Evolutionary conservation across 768 basidiomycete genomes (phyloP).

Genomic region (Lyophyllum atratum): DNA sequence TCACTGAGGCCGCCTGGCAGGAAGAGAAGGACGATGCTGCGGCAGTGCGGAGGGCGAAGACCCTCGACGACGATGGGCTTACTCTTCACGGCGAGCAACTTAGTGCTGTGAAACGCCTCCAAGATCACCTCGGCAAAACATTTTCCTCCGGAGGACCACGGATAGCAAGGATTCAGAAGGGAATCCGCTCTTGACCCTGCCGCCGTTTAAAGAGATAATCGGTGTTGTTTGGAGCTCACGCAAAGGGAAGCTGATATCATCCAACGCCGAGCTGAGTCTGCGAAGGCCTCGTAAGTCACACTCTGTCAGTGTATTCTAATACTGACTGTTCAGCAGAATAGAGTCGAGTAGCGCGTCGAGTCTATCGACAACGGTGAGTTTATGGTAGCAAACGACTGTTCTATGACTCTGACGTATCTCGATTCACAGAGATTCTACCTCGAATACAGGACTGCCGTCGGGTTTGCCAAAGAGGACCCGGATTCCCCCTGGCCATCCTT

Average conservation of each 20-base stretch:
- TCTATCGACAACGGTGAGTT: not conserved
- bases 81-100: not conserved
- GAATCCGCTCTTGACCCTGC: conserved; percentile 3
- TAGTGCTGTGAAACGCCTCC: conserved; percentile 5
- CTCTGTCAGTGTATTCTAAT: not conserved
- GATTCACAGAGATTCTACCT: conserved; percentile 10
- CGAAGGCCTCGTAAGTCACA: conserved; percentile 3
- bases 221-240: conserved; percentile 5
- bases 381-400: not conserved
- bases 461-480: conserved; percentile 7
- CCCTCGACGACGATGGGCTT: conserved; percentile 15
- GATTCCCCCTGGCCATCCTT: conserved; percentile 1
- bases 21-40: conserved; percentile 25
- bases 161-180: conserved; percentile 1
- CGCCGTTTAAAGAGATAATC: not conserved
- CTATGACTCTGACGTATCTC: not conserved
- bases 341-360: not conserved
- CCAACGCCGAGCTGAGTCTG: not conserved
- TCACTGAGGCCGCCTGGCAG: conserved; percentile 9
- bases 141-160: conserved; percentile 9
- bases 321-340: not conserved
- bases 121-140: not conserved
- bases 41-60: conserved; percentile 7
- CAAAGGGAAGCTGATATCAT: not conserved
- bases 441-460: conserved; percentile 8